A percentile compares a stretch with the other conserved stretches of the same genome.
These are phyloP conservation scores for Termitomyces sp. DNA, from an alignment of 768 basidiomycete genomes.

Conservation along the genomic window DNA sequence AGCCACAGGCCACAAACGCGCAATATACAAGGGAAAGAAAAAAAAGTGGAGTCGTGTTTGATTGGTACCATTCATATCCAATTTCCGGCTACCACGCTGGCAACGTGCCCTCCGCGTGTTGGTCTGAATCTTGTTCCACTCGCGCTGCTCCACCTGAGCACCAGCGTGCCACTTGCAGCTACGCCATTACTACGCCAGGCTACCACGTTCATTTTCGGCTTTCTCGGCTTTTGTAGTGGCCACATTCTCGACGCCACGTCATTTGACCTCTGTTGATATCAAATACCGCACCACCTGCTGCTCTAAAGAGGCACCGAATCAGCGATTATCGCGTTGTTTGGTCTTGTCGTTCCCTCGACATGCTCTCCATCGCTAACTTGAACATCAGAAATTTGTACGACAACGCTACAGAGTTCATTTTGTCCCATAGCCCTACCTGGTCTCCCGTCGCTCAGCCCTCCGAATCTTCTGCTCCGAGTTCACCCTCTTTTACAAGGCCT, in stretches of 20 bases:
- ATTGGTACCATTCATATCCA: slow-evolving; percentile 18
- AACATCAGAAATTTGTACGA: slow-evolving; percentile 49
- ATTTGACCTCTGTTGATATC: slow-evolving; percentile 18
- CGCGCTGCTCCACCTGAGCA: background rate
- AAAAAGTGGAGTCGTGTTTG: slow-evolving; percentile 20
- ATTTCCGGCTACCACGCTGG: slow-evolving; percentile 15
- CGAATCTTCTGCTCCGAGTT: slow-evolving; percentile 25
- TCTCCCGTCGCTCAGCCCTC: slow-evolving; percentile 26
- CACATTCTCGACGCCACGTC: slow-evolving; percentile 14
- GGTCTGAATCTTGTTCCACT: background rate
- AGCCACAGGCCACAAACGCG: slow-evolving; percentile 9
- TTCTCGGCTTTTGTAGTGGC: slow-evolving; percentile 14
- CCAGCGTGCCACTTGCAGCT: slow-evolving; percentile 9
- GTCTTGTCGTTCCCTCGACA: slow-evolving; percentile 35
- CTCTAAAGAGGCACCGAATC: slow-evolving; percentile 23
- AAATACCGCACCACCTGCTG: slow-evolving; percentile 15
- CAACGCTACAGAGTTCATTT: slow-evolving; percentile 60
- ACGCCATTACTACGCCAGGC: background rate
- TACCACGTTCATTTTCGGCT: slow-evolving; percentile 8
- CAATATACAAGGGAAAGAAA: slow-evolving; percentile 13
- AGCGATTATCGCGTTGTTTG: slow-evolving; percentile 40
- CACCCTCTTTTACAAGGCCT: slow-evolving; percentile 24
- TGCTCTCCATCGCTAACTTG: slow-evolving; percentile 46
- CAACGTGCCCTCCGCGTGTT: slow-evolving; percentile 14
- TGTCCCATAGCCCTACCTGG: slow-evolving; percentile 40